These are phyloP conservation scores for Claviceps maximensis DNA, from an alignment of 2,329 filamentous ascomycete species.

Conservation along the genomic window DNA sequence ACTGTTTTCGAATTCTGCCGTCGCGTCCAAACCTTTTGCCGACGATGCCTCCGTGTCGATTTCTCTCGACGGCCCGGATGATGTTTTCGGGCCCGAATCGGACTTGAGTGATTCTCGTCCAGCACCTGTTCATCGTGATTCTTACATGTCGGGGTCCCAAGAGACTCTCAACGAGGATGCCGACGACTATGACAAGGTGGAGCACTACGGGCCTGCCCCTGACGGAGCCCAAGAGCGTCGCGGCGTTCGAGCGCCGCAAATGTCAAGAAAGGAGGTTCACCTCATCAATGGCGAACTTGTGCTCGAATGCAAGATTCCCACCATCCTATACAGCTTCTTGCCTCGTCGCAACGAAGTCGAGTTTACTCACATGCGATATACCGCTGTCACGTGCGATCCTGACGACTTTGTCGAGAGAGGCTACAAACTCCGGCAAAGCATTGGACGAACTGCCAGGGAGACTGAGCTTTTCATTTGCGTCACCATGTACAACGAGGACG, in stretches of 20 bases:
- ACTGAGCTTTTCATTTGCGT: constrained; percentile 94
- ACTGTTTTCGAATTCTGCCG: constrained; percentile 51
- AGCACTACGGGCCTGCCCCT: constrained; percentile 80
- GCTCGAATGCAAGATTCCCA: constrained; percentile 97
- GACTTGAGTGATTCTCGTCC: constrained; percentile 39
- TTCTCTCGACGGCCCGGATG: constrained; percentile 51
- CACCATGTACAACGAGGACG: constrained; percentile 99
- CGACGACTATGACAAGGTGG: constrained; percentile 41
- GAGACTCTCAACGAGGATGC: constrained; percentile 38
- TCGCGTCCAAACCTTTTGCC: constrained; percentile 39
- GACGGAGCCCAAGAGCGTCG: constrained; percentile 75
- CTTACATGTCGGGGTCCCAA: constrained; percentile 42
- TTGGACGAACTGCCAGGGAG: constrained; percentile 70
- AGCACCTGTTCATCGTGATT: constrained; percentile 38
- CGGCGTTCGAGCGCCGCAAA: constrained; percentile 75
- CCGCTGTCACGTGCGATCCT: constrained; percentile 93
- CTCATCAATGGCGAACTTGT: constrained; percentile 97
- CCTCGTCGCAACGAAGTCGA: constrained; percentile 86
- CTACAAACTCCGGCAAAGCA: constrained; percentile 86
- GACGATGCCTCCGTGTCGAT: constrained; percentile 63
- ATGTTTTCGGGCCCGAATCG: constrained; percentile 57
- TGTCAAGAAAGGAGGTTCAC: constrained; percentile 85
- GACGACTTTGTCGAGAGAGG: constrained; percentile 82
- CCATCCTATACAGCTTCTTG: constrained; percentile 92
- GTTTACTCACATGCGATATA: constrained; percentile 98